These are phyloP conservation scores for Leishmania braziliensis DNA, from an alignment of 208 protist genomes.

Conservation along the genomic window DNA sequence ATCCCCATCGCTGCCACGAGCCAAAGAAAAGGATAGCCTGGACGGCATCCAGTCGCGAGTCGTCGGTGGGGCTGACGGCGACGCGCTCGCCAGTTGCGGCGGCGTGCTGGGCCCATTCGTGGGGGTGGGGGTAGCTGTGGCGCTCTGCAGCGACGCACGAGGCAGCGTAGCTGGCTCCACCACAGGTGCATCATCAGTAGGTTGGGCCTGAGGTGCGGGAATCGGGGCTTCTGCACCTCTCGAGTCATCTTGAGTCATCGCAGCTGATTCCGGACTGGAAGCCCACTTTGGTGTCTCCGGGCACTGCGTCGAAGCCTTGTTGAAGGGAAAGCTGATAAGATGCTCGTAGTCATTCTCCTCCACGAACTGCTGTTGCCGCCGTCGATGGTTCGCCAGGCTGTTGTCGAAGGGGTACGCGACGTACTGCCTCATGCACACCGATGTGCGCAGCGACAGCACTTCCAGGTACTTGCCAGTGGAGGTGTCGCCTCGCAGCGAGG, in stretches of 20 bases:
- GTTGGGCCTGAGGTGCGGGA: neutral
- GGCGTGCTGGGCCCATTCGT: neutral
- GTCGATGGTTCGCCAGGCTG: constrained; percentile 57
- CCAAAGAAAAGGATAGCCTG: neutral
- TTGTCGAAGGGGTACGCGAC: constrained; percentile 84
- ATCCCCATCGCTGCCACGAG: neutral
- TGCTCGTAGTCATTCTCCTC: constrained; percentile 73
- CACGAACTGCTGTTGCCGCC: constrained; percentile 74
- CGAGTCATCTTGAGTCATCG: neutral
- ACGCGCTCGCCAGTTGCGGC: neutral
- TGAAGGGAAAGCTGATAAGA: constrained; percentile 52
- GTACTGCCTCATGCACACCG: constrained; percentile 69
- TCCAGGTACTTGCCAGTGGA: constrained; percentile 48
- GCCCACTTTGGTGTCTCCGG: neutral
- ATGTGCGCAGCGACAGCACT: constrained; percentile 70
- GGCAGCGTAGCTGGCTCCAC: constrained; percentile 26
- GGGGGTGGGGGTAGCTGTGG: neutral
- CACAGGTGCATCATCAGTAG: neutral
- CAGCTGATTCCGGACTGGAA: neutral
- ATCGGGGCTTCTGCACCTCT: neutral
- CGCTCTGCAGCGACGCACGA: neutral
- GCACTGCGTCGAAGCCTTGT: constrained; percentile 10
- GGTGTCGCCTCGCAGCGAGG: constrained; percentile 10
- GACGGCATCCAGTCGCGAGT: neutral
- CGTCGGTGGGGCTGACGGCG: neutral